Conservation (phyloP, 163 green algal genomes). For the Smithsoniella earleae region DNA sequence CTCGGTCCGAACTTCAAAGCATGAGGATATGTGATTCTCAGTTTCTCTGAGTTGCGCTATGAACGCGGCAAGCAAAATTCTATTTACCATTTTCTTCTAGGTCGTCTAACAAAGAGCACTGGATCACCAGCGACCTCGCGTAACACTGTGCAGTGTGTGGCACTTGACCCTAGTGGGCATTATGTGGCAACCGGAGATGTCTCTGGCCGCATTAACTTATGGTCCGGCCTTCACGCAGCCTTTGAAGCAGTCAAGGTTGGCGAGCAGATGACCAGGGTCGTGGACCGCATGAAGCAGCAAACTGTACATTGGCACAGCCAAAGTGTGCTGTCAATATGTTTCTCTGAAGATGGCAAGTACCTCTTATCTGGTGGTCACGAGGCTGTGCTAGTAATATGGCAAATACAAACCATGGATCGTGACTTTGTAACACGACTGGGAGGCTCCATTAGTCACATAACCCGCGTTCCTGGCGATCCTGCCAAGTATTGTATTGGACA, state of each 20-base stretch:
- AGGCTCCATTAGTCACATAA: constrained; percentile 12
- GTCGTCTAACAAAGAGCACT: not conserved
- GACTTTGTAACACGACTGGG: not conserved
- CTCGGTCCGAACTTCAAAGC: not conserved
- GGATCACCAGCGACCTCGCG: not conserved
- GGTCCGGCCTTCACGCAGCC: not conserved
- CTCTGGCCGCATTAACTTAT: constrained; percentile 13
- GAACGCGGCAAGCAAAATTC: not conserved
- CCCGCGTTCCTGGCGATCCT: not conserved
- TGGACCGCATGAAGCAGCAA: not conserved
- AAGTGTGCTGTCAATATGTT: not conserved
- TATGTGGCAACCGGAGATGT: constrained; percentile 6
- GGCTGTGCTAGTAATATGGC: constrained; percentile 26
- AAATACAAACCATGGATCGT: not conserved
- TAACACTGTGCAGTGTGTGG: constrained; percentile 7
- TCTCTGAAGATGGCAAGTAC: constrained; percentile 19
- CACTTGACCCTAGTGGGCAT: not conserved
- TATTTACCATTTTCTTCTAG: not conserved
- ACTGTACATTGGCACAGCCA: constrained; percentile 18
- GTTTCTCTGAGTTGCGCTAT: constrained; percentile 22
- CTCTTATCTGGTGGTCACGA: constrained; percentile 19
- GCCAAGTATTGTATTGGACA: constrained; percentile 8
- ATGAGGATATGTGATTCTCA: constrained; percentile 10
- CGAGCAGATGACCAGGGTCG: not conserved
- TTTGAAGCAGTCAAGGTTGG: not conserved